phyloP scores from a whole-genome alignment of 805 yeast species.

The Spathaspora girioi region DNA sequence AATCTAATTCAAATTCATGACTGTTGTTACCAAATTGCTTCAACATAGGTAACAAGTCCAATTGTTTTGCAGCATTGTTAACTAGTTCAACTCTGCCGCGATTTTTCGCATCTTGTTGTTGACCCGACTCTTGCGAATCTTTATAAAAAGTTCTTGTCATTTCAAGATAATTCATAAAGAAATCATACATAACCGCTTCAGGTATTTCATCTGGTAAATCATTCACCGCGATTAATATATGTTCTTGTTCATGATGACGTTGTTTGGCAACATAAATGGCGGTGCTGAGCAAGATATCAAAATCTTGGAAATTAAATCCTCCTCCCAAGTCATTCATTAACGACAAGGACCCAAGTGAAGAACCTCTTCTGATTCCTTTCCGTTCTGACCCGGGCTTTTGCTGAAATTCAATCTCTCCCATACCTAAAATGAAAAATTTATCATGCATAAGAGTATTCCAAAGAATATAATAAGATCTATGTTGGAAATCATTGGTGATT shows the following conservation, averaged over 20 bases:
- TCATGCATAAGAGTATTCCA: constrained; percentile 24
- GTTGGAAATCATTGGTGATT: constrained; percentile 35
- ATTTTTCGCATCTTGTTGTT: background rate
- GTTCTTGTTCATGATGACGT: constrained; percentile 5
- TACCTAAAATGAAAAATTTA: constrained; percentile 21
- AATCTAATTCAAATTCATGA: constrained; percentile 31
- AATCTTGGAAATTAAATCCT: constrained; percentile 39
- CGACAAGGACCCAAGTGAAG: constrained; percentile 28
- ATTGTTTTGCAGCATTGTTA: constrained; percentile 14
- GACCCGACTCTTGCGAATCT: constrained; percentile 1
- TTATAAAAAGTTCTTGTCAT: constrained; percentile 6
- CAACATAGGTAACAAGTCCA: constrained; percentile 31
- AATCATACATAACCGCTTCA: constrained; percentile 33
- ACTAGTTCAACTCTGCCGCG: constrained; percentile 17
- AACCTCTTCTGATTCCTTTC: constrained; percentile 19
- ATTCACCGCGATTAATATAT: constrained; percentile 21
- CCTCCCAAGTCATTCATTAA: constrained; percentile 38
- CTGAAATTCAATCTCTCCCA: constrained; percentile 34
- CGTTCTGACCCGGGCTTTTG: background rate
- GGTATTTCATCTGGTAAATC: constrained; percentile 35
- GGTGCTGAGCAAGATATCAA: constrained; percentile 27
- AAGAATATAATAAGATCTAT: constrained; percentile 29
- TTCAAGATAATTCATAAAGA: constrained; percentile 29
- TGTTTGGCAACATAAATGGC: constrained; percentile 27
- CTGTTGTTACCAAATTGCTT: constrained; percentile 24